Evolutionary conservation across 148 eudicot genomes (phyloP).

Genomic region (Diospyros lotus): DNA sequence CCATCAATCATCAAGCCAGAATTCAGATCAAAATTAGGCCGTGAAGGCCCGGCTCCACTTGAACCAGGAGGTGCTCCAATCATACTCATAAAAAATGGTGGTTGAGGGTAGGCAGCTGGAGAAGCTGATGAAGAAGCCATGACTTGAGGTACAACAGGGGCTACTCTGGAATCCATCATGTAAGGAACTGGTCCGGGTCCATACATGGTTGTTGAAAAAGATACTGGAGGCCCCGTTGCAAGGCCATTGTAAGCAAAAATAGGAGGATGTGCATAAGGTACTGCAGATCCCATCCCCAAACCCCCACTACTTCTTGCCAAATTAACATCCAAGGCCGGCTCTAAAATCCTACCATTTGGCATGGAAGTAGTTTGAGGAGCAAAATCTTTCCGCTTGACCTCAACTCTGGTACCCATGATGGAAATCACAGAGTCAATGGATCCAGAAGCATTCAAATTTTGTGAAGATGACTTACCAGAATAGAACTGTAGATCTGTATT

Average conservation of each 20-base stretch:
- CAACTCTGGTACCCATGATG: conserved; percentile 65
- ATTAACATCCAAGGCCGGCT: conserved; percentile 42
- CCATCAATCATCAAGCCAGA: conserved; percentile 50
- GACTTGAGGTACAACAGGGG: conserved; percentile 54
- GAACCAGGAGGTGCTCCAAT: conserved; percentile 34
- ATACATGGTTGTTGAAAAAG: conserved; percentile 43
- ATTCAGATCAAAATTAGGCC: conserved; percentile 50
- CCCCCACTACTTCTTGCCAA: conserved; percentile 38
- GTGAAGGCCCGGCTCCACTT: conserved; percentile 45
- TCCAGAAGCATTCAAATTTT: conserved; percentile 27
- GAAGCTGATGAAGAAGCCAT: conserved; percentile 43
- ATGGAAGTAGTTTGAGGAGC: conserved; percentile 32
- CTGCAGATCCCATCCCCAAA: conserved; percentile 40
- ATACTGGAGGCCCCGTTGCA: conserved; percentile 41
- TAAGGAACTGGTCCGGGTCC: conserved; percentile 58
- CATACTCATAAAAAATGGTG: conserved; percentile 46
- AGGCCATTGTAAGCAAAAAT: conserved; percentile 52
- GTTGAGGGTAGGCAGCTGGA: conserved; percentile 43
- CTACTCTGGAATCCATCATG: conserved; percentile 75
- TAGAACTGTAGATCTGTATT: conserved; percentile 25
- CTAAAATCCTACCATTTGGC: conserved; percentile 43
- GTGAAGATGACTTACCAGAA: conserved; percentile 36
- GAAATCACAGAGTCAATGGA: conserved; percentile 57
- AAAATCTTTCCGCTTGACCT: conserved; percentile 45
- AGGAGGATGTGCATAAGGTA: conserved; percentile 39